These are phyloP conservation scores for Fusarium sterilihyphosum DNA, from an alignment of 2,329 filamentous ascomycete genomes.

Conservation along the genomic window DNA sequence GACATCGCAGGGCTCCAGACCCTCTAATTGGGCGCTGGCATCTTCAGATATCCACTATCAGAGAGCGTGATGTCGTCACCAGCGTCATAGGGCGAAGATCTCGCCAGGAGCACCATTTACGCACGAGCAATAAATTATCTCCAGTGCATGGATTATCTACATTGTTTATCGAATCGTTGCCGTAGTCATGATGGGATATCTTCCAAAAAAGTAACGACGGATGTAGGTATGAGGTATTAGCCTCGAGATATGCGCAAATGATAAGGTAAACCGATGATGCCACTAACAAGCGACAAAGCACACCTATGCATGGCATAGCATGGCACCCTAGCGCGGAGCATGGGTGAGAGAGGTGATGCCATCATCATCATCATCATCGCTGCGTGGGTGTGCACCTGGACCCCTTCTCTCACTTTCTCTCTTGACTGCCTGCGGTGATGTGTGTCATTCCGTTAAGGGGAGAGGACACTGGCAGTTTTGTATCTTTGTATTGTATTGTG, in stretches of 20 bases:
- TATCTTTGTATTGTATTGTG: background rate
- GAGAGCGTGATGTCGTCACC: constrained; percentile 41
- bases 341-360: constrained; percentile 30
- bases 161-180: constrained; percentile 10
- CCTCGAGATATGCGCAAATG: constrained; percentile 1
- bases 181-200: background rate
- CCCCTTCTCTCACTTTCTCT: background rate
- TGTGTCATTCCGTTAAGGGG: constrained; percentile 8
- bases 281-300: constrained; percentile 18
- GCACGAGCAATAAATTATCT: background rate
- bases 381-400: constrained; percentile 27
- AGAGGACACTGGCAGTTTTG: constrained; percentile 14
- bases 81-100: constrained; percentile 44
- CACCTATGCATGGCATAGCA: background rate
- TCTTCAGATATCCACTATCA: constrained; percentile 5
- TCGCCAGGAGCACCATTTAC: constrained; percentile 26
- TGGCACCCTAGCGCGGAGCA: constrained; percentile 4
- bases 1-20: background rate
- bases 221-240: constrained; percentile 21
- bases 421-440: background rate
- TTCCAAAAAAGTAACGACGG: constrained; percentile 6
- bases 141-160: background rate
- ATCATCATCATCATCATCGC: constrained; percentile 25
- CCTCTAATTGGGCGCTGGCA: constrained; percentile 14
- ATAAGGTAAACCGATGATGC: constrained; percentile 28